Conservation (phyloP, 2,329 filamentous ascomycete species). For the Scedosporium aurantiacum region DNA sequence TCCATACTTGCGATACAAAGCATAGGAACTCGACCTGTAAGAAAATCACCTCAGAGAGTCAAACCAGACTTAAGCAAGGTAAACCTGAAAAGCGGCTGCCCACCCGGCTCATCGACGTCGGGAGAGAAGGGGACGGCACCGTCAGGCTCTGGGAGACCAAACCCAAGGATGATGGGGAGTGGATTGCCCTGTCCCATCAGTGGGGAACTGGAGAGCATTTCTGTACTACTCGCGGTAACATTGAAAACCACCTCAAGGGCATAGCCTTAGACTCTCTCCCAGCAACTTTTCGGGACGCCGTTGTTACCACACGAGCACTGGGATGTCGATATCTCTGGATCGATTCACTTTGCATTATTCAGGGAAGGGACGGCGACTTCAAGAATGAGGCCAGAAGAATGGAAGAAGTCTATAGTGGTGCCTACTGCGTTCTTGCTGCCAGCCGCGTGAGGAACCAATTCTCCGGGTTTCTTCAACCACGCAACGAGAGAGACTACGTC, state of each 20-base stretch:
- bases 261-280: not conserved
- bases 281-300: constrained; percentile 3
- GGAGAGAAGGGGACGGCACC: not conserved
- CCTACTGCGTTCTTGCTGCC: not conserved
- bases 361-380: not conserved
- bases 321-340: constrained; percentile 8
- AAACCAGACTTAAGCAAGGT: no score
- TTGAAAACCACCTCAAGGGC: not conserved
- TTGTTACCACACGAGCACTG: constrained; percentile 1
- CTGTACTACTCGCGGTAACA: not conserved
- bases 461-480: constrained; percentile 12
- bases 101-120: constrained; percentile 14
- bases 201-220: constrained; percentile 12
- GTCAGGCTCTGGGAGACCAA: constrained; percentile 5
- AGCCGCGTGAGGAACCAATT: not conserved
- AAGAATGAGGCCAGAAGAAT: not conserved
- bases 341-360: not conserved
- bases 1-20: constrained; percentile 9
- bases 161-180: not conserved
- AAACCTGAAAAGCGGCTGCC: constrained; percentile 6
- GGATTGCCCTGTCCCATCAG: constrained; percentile 15
- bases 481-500: constrained; percentile 3
- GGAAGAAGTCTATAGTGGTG: not conserved
- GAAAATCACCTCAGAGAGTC: no score
- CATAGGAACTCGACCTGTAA: not conserved